Percentiles rank a stretch among this genome's conserved stretches.
Conservation (phyloP, 2,329 filamentous ascomycete genomes). For the Metarhizium album region DNA sequence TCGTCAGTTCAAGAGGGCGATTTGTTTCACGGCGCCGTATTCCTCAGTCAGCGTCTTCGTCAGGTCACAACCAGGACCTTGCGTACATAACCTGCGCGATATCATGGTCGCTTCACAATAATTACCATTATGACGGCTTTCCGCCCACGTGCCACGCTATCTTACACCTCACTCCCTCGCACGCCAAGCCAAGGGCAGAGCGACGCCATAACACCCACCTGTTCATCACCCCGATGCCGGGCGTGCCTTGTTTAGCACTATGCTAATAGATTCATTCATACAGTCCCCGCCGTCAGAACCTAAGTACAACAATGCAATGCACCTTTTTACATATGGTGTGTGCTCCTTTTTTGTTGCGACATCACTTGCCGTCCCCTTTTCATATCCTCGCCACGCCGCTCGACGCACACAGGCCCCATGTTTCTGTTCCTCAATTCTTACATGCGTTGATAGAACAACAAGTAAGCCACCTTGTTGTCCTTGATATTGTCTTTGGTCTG, state of each 20-base stretch:
- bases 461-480: constrained; percentile 95
- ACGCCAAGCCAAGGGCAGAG: too few relatives aligned
- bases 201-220: too few relatives aligned
- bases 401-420: not conserved
- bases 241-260: not conserved
- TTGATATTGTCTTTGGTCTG: constrained; percentile 55
- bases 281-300: not conserved
- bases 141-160: not conserved
- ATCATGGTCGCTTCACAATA: not conserved
- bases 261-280: not conserved
- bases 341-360: not conserved
- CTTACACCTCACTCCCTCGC: not conserved
- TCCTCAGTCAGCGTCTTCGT: too few relatives aligned
- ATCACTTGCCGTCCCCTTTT: not conserved
- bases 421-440: constrained; percentile 15
- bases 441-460: constrained; percentile 86
- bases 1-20: too few relatives aligned
- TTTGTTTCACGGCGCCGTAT: too few relatives aligned
- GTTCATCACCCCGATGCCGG: too few relatives aligned
- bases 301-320: not conserved
- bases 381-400: not conserved
- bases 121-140: not conserved
- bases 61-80: too few relatives aligned
- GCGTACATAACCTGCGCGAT: not conserved
- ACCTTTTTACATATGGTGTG: not conserved